Evolutionary conservation across 768 basidiomycete species (phyloP).

Genomic region (Trametes maxima): DNA sequence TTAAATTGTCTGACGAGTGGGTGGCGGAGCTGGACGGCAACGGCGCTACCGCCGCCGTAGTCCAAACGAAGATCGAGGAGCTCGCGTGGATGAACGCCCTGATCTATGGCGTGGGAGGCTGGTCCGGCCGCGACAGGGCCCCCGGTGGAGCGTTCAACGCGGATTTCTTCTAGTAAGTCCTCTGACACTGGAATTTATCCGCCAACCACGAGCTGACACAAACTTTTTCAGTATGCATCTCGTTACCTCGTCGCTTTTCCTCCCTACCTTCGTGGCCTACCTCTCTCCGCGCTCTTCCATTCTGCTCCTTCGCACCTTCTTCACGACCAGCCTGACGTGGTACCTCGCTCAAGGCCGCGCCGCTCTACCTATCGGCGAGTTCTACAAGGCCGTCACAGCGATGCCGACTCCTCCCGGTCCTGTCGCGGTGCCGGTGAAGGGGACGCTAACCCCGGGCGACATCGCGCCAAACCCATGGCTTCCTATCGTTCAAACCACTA

Average conservation of each 20-base stretch:
- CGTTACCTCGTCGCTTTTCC: constrained; percentile 66
- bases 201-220: constrained; percentile 7
- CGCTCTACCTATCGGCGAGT: constrained; percentile 48
- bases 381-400: constrained; percentile 40
- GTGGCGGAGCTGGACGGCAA: constrained; percentile 18
- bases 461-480: constrained; percentile 61
- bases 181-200: constrained; percentile 7
- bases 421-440: constrained; percentile 27
- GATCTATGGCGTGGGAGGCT: constrained; percentile 61
- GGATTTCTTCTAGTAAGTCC: constrained; percentile 62
- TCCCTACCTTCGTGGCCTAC: constrained; percentile 47
- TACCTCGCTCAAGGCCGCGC: constrained; percentile 62
- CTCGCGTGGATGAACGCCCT: constrained; percentile 56
- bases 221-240: constrained; percentile 55
- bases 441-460: constrained; percentile 37
- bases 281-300: constrained; percentile 45
- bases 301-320: constrained; percentile 60
- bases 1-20: constrained; percentile 27
- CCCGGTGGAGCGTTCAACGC: constrained; percentile 43
- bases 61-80: constrained; percentile 64
- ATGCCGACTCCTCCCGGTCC: constrained; percentile 29
- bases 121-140: constrained; percentile 42
- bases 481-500: constrained; percentile 51
- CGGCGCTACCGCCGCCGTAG: constrained; percentile 28
- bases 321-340: constrained; percentile 52